These are phyloP conservation scores for Mucor lusitanicus DNA, from an alignment of 371 early-diverging fungal genomes.

Conservation along the genomic window DNA sequence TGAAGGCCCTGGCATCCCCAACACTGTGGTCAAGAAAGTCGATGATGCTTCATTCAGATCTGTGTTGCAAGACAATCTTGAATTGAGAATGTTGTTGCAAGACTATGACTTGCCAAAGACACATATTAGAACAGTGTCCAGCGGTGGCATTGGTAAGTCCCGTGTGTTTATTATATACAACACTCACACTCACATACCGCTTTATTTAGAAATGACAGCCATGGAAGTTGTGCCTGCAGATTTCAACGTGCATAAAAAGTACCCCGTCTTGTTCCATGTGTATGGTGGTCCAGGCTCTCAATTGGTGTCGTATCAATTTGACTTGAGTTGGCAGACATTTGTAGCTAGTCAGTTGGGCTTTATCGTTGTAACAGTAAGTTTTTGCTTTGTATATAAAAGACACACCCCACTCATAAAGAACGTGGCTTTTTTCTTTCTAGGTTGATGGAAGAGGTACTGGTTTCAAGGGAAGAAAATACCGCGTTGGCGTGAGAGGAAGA, in stretches of 20 bases:
- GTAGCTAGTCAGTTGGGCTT: constrained; percentile 65
- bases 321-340: constrained; percentile 75
- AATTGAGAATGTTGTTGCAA: constrained; percentile 40
- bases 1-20: constrained; percentile 89
- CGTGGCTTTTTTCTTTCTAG: constrained; percentile 22
- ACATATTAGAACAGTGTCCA: constrained; percentile 56
- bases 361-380: constrained; percentile 64
- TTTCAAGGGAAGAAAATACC: constrained; percentile 82
- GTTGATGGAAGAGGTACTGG: constrained; percentile 94
- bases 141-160: constrained; percentile 54
- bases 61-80: constrained; percentile 60
- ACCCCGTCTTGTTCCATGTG: constrained; percentile 89
- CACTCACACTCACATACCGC: background rate
- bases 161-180: background rate
- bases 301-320: constrained; percentile 69
- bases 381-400: no score
- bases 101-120: constrained; percentile 61
- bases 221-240: constrained; percentile 81
- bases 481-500: constrained; percentile 72
- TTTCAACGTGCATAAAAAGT: constrained; percentile 70
- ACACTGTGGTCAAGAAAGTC: constrained; percentile 67
- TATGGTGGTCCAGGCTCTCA: constrained; percentile 96
- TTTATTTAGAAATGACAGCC: constrained; percentile 75
- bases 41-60: constrained; percentile 49
- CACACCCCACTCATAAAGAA: no score